Evolutionary conservation across 2,329 filamentous ascomycete species (phyloP).

Genomic region (Colletotrichum liaoningense): DNA sequence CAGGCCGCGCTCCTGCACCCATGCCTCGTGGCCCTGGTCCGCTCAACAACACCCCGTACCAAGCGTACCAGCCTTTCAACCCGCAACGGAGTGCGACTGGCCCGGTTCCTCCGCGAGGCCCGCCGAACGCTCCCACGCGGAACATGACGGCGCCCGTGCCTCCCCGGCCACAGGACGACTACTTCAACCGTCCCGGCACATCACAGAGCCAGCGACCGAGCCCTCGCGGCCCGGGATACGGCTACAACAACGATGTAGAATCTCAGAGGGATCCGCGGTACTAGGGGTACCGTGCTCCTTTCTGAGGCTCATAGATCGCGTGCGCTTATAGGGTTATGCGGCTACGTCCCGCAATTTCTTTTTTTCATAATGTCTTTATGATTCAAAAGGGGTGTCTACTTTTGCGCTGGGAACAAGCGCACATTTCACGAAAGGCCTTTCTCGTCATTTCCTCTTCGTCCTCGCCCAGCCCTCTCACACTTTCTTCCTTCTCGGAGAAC

Average conservation of each 20-base stretch:
- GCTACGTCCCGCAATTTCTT: conserved; percentile 10
- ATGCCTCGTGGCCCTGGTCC: conserved; percentile 37
- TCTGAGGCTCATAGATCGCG: conserved; percentile 3
- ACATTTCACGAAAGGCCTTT: conserved; percentile 2
- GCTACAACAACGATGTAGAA: conserved; percentile 49
- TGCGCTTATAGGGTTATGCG: background rate
- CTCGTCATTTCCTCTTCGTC: background rate
- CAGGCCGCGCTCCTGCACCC: conserved; percentile 39
- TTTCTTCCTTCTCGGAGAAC: conserved; percentile 5
- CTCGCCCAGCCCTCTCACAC: background rate
- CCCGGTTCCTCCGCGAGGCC: conserved; percentile 47
- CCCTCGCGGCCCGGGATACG: conserved; percentile 44
- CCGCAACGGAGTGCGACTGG: conserved; percentile 54
- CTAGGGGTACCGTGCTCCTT: conserved; percentile 35
- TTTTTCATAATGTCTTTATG: conserved; percentile 36
- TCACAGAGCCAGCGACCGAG: conserved; percentile 38
- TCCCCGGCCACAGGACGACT: conserved; percentile 42
- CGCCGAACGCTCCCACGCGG: conserved; percentile 52
- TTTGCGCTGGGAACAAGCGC: conserved; percentile 6
- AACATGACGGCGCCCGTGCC: conserved; percentile 58
- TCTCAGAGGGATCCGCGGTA: conserved; percentile 45
- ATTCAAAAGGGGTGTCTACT: conserved; percentile 15
- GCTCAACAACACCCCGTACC: conserved; percentile 34
- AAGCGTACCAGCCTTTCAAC: conserved; percentile 40
- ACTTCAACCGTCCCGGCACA: conserved; percentile 42